Percentiles rank a stretch among this genome's conserved stretches.
Evolutionary conservation across 2,329 filamentous ascomycete genomes (phyloP).

Genomic region (Colletotrichum sp.): DNA sequence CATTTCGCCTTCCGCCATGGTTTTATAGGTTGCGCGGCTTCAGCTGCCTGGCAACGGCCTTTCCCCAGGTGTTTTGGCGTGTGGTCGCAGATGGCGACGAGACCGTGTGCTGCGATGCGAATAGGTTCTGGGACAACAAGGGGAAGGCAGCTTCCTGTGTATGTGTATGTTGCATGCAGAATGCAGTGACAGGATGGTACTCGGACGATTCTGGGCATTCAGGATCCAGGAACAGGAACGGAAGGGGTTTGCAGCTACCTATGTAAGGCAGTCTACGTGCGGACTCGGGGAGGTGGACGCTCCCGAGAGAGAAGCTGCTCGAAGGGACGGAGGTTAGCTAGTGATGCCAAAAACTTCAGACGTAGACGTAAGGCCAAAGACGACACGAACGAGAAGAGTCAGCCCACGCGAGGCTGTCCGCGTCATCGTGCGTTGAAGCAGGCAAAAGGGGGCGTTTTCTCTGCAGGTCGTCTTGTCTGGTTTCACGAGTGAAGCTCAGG

Average conservation of each 20-base stretch:
- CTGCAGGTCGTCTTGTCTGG: conserved; percentile 34
- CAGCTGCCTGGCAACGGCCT: background rate
- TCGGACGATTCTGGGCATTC: background rate
- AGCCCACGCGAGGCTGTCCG: background rate
- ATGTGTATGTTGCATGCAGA: background rate
- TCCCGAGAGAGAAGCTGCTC: conserved; percentile 19
- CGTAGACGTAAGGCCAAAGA: background rate
- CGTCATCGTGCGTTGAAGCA: background rate
- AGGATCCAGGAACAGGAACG: background rate
- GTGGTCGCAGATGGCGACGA: background rate
- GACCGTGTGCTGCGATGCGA: background rate
- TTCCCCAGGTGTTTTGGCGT: background rate
- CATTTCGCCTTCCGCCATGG: background rate
- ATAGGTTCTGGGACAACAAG: background rate
- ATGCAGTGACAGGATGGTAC: background rate
- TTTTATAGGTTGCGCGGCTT: background rate
- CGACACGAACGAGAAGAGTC: background rate
- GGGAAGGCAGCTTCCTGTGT: background rate
- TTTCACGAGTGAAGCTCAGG: conserved; percentile 29
- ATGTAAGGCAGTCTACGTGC: background rate
- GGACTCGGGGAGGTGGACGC: conserved; percentile 14
- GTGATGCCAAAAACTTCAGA: background rate
- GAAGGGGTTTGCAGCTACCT: background rate
- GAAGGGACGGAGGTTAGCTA: conserved; percentile 3
- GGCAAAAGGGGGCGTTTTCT: background rate